Conservation (phyloP, 2,329 filamentous ascomycete genomes). For the Phialocephala sp. region DNA sequence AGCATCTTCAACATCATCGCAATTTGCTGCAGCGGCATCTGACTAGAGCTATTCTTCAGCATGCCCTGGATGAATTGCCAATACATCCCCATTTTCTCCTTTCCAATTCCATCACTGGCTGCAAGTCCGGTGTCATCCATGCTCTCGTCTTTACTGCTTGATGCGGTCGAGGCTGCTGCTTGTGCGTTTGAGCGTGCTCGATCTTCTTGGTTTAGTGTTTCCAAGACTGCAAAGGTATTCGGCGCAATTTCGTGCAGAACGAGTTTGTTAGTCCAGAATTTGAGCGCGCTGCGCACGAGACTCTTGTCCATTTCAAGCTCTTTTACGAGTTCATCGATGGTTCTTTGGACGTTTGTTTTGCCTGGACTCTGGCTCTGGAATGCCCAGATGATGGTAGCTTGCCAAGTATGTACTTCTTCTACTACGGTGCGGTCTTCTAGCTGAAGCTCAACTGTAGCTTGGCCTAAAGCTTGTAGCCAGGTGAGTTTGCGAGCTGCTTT, state of each 20-base stretch:
- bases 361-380: conserved; percentile 60
- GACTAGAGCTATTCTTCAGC: conserved; percentile 85
- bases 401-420: conserved; percentile 79
- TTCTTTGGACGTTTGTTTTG: conserved; percentile 43
- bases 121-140: conserved; percentile 35
- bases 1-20: conserved; percentile 96
- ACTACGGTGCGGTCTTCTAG: conserved; percentile 78
- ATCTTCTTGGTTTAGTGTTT: conserved; percentile 58
- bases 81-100: conserved; percentile 75
- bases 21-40: conserved; percentile 82
- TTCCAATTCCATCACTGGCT: conserved; percentile 61
- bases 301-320: conserved; percentile 74
- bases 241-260: conserved; percentile 64
- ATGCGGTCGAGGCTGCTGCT: conserved; percentile 22
- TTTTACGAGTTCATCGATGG: conserved; percentile 58
- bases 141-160: conserved; percentile 29
- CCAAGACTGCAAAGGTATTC: conserved; percentile 70
- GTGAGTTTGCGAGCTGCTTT: conserved; percentile 86
- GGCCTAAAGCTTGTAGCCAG: conserved; percentile 85
- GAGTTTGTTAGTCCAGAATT: conserved; percentile 73
- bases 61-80: conserved; percentile 94
- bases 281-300: conserved; percentile 70
- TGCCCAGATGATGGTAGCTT: conserved; percentile 85
- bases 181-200: conserved; percentile 41
- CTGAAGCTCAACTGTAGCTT: conserved; percentile 80